A percentile compares a stretch with the other conserved stretches of the same genome.
Evolutionary conservation across 495 filamentous ascomycete species (phyloP).

Genomic region (Xylaria scruposa): DNA sequence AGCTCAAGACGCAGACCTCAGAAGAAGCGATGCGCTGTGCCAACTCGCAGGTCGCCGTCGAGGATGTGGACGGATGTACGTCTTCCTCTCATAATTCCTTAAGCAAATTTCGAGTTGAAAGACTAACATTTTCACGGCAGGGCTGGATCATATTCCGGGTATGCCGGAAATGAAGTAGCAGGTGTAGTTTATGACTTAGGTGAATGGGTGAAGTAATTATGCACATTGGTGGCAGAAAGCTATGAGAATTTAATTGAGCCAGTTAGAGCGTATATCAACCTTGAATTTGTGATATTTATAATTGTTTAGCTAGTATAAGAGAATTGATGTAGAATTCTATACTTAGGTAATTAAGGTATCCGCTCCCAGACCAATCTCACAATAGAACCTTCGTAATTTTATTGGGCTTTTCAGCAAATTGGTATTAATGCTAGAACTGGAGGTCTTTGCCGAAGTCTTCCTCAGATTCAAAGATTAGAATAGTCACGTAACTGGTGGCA

Average conservation of each 20-base stretch:
- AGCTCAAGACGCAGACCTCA: conserved; percentile 41
- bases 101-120: neutral
- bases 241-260: neutral
- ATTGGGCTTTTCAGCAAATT: too few species aligned
- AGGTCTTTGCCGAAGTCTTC: too few species aligned
- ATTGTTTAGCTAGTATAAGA: too few species aligned
- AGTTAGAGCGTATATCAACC: neutral
- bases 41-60: conserved; percentile 42
- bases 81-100: neutral
- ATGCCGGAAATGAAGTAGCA: conserved; percentile 13
- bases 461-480: too few species aligned
- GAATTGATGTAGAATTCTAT: too few species aligned
- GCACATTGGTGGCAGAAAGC: neutral
- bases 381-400: too few species aligned
- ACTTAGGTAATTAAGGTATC: neutral
- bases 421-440: too few species aligned
- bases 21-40: conserved; percentile 45
- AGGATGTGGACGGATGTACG: conserved; percentile 47
- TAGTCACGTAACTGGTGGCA: too few species aligned
- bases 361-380: neutral
- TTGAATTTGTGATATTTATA: neutral
- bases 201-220: neutral
- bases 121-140: neutral
- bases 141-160: conserved; percentile 18
- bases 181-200: neutral